Conservation (phyloP, 768 basidiomycete species). For the Tremella mesenterica region DNA sequence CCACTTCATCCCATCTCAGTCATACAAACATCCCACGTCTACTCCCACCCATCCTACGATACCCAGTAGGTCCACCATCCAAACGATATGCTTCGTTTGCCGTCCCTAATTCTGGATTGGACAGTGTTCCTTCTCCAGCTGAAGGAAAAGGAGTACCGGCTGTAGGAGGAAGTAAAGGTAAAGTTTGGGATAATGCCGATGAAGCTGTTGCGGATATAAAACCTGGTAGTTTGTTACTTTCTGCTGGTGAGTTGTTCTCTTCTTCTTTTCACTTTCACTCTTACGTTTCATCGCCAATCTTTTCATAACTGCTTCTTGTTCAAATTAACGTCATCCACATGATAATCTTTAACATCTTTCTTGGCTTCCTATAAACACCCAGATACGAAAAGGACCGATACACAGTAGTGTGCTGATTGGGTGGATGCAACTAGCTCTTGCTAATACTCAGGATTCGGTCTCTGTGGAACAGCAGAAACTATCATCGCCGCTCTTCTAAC, state of each 20-base stretch:
- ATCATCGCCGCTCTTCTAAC: conserved; percentile 30
- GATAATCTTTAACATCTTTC: no score
- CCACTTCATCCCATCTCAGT: no score
- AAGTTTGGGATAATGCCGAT: conserved; percentile 18
- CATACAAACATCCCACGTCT: no score
- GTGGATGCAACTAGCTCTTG: no score
- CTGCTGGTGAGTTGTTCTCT: conserved; percentile 14
- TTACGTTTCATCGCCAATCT: no score
- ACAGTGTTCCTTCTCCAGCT: conserved; percentile 12
- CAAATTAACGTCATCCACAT: no score
- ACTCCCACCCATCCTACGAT: no score
- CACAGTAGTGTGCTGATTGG: not conserved
- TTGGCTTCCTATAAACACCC: no score
- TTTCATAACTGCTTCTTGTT: no score
- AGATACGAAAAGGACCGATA: no score
- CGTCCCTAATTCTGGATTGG: conserved; percentile 11
- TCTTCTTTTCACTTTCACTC: not conserved
- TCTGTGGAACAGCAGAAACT: conserved; percentile 39
- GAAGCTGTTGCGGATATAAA: conserved; percentile 25
- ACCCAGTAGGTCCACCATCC: no score
- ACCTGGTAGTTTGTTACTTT: conserved; percentile 15
- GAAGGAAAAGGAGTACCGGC: conserved; percentile 16
- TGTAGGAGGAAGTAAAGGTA: conserved; percentile 10
- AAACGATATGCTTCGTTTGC: conserved; percentile 7
- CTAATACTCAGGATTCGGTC: conserved; percentile 33